Evolutionary conservation across 306 rosid genomes (phyloP).

Genomic region (Dalbergia oliveri): DNA sequence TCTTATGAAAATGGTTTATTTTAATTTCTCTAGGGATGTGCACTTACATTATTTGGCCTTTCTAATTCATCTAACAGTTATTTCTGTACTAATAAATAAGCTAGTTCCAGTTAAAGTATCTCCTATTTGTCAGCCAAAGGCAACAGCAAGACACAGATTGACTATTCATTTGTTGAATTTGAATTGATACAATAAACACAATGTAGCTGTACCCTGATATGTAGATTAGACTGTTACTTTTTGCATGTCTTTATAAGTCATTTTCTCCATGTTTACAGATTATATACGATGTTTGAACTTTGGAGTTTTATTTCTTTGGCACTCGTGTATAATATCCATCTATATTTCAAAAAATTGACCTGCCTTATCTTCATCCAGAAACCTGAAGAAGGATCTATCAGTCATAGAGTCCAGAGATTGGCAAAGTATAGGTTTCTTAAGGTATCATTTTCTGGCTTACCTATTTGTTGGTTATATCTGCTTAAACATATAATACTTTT

Average conservation of each 20-base stretch:
- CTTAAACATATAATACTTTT: conserved; percentile 34
- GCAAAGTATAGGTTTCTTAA: conserved; percentile 90
- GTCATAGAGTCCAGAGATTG: conserved; percentile 91
- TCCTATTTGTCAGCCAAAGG: too few species aligned
- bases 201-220: conserved; percentile 20
- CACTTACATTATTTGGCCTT: too few species aligned
- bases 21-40: too few species aligned
- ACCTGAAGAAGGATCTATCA: conserved; percentile 99
- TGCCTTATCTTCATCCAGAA: conserved; percentile 62
- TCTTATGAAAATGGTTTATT: neutral
- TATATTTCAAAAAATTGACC: conserved; percentile 25
- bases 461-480: conserved; percentile 34
- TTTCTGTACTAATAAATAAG: too few species aligned
- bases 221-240: conserved; percentile 9
- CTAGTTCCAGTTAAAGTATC: too few species aligned
- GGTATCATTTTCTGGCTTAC: conserved; percentile 53
- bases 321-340: conserved; percentile 22
- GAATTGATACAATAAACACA: neutral
- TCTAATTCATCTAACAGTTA: too few species aligned
- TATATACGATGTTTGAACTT: conserved; percentile 30
- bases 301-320: conserved; percentile 35
- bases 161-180: neutral
- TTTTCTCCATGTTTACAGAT: conserved; percentile 10
- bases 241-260: conserved; percentile 18
- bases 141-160: too few species aligned